phyloP scores from a whole-genome alignment of 331 rosid genomes.

The Pyrus hybrid region DNA sequence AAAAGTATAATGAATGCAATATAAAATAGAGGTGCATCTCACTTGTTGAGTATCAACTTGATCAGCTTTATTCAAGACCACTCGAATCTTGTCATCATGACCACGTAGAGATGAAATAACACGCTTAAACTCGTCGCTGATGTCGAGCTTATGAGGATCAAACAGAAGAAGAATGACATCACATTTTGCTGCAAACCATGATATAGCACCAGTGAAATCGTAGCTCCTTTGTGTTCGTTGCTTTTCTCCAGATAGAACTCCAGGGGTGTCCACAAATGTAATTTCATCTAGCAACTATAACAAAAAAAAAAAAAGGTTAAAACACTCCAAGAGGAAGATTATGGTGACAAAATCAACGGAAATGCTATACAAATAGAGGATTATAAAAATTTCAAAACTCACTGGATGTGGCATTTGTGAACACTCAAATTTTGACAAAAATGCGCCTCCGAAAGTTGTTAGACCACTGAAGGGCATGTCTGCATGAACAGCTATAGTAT shows the following conservation, averaged over 20 bases:
- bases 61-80: conserved; percentile 91
- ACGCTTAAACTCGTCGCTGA: conserved; percentile 89
- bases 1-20: not conserved
- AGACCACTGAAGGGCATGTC: conserved; percentile 87
- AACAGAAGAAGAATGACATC: conserved; percentile 88
- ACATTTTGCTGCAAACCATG: conserved; percentile 96
- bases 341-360: not conserved
- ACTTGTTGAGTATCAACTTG: conserved; percentile 98
- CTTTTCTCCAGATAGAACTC: conserved; percentile 95
- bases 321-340: not conserved
- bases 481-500: conserved; percentile 89
- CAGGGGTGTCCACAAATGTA: conserved; percentile 92
- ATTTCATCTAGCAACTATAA: conserved; percentile 69
- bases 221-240: conserved; percentile 86
- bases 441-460: conserved; percentile 81
- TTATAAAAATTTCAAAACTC: conserved; percentile 28
- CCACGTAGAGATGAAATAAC: conserved; percentile 77
- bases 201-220: conserved; percentile 90
- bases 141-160: conserved; percentile 91
- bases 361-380: not conserved
- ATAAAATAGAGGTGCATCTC: conserved; percentile 4
- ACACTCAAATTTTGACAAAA: conserved; percentile 85
- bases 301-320: not conserved
- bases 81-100: conserved; percentile 93
- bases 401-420: conserved; percentile 99